phyloP scores from a whole-genome alignment of 1,139 yeast species.

The Candida mesenterica region DNA sequence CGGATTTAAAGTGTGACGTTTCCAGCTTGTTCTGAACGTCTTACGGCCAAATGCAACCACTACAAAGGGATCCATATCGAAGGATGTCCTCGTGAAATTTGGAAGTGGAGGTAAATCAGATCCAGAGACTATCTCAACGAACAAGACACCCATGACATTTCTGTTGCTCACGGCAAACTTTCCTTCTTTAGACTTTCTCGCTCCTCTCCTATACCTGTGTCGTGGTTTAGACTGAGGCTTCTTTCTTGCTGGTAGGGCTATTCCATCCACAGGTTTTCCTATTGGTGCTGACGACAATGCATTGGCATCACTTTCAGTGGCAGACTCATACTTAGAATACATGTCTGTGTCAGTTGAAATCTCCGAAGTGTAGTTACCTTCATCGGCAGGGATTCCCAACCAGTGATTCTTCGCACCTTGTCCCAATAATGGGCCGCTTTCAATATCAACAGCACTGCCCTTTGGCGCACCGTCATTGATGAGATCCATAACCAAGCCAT shows the following conservation, averaged over 20 bases:
- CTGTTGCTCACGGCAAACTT: conserved; percentile 38
- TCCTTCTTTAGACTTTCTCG: conserved; percentile 7
- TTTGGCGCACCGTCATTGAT: conserved; percentile 10
- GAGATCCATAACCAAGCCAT: background rate
- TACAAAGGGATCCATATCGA: conserved; percentile 96
- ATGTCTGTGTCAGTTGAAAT: conserved; percentile 1
- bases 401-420: too few species aligned
- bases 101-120: conserved; percentile 67
- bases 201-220: conserved; percentile 10
- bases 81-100: conserved; percentile 65
- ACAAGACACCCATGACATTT: conserved; percentile 66
- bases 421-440: too few species aligned
- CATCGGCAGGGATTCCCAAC: conserved; percentile 1
- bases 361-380: background rate
- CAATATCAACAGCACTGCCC: background rate
- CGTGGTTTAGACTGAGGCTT: conserved; percentile 4
- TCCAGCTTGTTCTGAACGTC: conserved; percentile 83
- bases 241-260: conserved; percentile 2
- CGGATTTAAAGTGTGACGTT: conserved; percentile 81
- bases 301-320: conserved; percentile 9
- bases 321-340: background rate
- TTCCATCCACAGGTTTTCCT: background rate
- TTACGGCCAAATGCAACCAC: conserved; percentile 88
- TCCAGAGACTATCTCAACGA: conserved; percentile 72
- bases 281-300: background rate